Evolutionary conservation across 768 basidiomycete genomes (phyloP).

Genomic region (Vararia minispora): DNA sequence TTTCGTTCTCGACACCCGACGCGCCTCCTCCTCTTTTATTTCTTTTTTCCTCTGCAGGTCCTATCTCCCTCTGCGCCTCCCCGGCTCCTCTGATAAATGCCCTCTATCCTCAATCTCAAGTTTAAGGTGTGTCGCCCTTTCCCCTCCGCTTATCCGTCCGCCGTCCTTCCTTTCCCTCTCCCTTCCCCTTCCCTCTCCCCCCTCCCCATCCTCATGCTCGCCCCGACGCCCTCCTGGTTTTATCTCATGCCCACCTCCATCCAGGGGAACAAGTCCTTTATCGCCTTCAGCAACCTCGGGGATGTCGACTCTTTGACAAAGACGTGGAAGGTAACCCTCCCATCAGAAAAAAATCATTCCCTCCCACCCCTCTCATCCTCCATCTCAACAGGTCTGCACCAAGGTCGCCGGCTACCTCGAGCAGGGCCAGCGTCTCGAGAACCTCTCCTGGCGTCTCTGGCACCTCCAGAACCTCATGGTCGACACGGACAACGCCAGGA

Average conservation of each 20-base stretch:
- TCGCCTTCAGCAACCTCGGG: conserved; percentile 82
- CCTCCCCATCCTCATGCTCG: conserved; percentile 1
- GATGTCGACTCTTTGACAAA: conserved; percentile 78
- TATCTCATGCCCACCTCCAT: conserved; percentile 10
- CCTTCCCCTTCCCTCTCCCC: conserved; percentile 2
- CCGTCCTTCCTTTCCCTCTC: background rate
- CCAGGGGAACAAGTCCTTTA: conserved; percentile 89
- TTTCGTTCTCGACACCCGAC: too few relatives aligned
- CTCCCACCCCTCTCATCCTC: conserved; percentile 8
- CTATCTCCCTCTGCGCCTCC: background rate
- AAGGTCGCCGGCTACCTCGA: conserved; percentile 87
- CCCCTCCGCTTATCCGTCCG: background rate
- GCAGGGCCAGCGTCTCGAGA: conserved; percentile 85
- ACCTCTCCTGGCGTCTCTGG: conserved; percentile 88
- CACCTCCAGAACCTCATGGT: conserved; percentile 87
- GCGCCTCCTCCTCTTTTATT: background rate
- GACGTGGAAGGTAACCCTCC: conserved; percentile 70
- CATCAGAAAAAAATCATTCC: too few relatives aligned
- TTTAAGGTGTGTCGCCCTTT: conserved; percentile 46
- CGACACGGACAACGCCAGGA: conserved; percentile 81
- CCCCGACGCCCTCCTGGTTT: conserved; percentile 13
- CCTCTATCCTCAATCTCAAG: conserved; percentile 78
- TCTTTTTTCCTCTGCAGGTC: background rate
- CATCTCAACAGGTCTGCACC: conserved; percentile 56
- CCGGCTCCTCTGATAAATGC: conserved; percentile 37